A percentile compares a stretch with the other conserved stretches of the same genome.
phyloP scores from a whole-genome alignment of 2,329 filamentous ascomycete genomes.

The Pseudopithomyces maydicus region DNA sequence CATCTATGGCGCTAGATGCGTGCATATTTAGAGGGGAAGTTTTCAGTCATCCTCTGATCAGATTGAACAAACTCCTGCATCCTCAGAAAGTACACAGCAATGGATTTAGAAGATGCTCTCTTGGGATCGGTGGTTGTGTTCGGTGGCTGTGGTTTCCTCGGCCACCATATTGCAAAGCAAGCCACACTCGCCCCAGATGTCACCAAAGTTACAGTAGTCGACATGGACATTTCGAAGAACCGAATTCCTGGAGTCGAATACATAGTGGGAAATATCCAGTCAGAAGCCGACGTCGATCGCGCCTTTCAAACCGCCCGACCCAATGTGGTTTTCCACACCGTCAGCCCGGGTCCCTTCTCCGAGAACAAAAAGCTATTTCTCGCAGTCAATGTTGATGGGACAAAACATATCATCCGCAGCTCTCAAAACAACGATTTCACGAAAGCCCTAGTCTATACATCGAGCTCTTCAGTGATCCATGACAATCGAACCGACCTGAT shows the following conservation, averaged over 20 bases:
- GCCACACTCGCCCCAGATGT: conserved; percentile 43
- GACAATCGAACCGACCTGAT: conserved; percentile 18
- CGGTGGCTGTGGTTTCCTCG: conserved; percentile 54
- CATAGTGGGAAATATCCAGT: conserved; percentile 50
- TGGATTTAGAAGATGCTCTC: not conserved
- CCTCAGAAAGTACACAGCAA: not conserved
- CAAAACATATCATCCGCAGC: conserved; percentile 43
- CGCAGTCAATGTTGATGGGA: conserved; percentile 55
- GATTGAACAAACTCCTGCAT: not conserved
- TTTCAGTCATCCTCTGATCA: too few relatives aligned
- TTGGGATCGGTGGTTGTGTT: conserved; percentile 43
- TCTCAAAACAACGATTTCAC: not conserved
- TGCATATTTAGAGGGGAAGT: too few relatives aligned
- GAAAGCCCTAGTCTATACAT: conserved; percentile 25
- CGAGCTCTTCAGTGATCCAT: conserved; percentile 22
- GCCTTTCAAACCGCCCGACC: conserved; percentile 47
- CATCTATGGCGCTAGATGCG: too few relatives aligned
- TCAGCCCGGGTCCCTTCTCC: conserved; percentile 42
- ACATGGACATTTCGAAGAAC: conserved; percentile 43
- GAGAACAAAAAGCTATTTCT: conserved; percentile 36
- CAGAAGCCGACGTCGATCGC: conserved; percentile 39
- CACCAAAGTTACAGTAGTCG: conserved; percentile 47
- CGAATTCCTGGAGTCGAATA: conserved; percentile 45
- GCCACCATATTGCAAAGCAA: conserved; percentile 51
- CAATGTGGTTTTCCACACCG: conserved; percentile 53